Evolutionary conservation across 108 stramenopile species (phyloP), one percentile per base, ranked within the genome.

Genomic region (Cyclostephanos tholiformis): DNA sequence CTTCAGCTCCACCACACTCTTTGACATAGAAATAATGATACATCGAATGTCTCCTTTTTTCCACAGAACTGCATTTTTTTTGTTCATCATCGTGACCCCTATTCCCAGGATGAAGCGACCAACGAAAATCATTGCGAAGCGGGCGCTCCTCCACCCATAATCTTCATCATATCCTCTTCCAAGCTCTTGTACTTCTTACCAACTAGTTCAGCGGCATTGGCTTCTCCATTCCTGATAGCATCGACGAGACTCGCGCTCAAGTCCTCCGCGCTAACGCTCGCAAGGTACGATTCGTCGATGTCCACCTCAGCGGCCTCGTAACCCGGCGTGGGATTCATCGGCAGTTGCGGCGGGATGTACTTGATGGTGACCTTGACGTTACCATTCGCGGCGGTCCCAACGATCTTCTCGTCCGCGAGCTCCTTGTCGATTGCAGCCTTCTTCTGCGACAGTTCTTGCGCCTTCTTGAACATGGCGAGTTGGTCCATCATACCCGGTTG

Each of bases 401-500:
- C 44, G 62, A 91, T 90, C 25, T 74, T 74, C 65, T 79, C 74
- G 38, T 77, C 32, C 29, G 78, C 61, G 9, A 95, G 81, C 59
- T 95, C 91, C 43, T 87, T 76, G 61, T 95, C 94, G 25, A 95
- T 58, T 16, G 78, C 80, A 17, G 80, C 53, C 65, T 92, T 92
- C 78, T 95, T 95, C 46, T 71, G 41, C 35, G 91, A 89, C 38
- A 95, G 84, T 74, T 95, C 90, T 80, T 93, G 91, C 1, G 91
- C 91, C 80, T 93, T 95, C 69, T 95, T 91, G 76, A 95, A 89
- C 91, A 95, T 93, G 60, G 89, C 90, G 52, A 95, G 65, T 80
- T 95, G 94, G 80, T 95, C 94, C 90, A 92, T 89, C 90, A 92
- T 89, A 19, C 90, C 90, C 1, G 89, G 87, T 56, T 83, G 88